Percentiles rank a stretch among this genome's conserved stretches.
phyloP scores from a whole-genome alignment of 2,329 filamentous ascomycete genomes.

The Chaetomiaceae sp. region DNA sequence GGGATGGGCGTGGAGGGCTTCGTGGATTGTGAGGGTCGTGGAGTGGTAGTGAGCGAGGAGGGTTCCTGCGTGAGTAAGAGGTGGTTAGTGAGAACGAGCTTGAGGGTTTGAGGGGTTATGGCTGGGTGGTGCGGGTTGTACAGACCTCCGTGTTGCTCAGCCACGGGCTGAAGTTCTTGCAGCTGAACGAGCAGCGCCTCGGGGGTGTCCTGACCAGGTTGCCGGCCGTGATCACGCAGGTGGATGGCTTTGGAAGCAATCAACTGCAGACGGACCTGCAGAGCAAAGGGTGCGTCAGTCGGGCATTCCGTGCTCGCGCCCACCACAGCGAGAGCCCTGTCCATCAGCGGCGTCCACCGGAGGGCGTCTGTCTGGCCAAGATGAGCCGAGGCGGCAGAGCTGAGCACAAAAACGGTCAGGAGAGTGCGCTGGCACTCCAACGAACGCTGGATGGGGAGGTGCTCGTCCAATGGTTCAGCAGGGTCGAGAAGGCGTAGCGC shows the following conservation, averaged over 20 bases:
- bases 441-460: neutral
- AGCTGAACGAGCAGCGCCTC: slow-evolving; percentile 23
- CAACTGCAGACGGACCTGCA: slow-evolving; percentile 36
- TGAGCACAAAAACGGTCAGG: neutral
- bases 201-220: neutral
- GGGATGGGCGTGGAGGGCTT: slow-evolving; percentile 25
- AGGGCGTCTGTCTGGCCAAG: neutral
- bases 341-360: neutral
- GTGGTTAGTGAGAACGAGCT: slow-evolving; percentile 23
- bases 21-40: slow-evolving; percentile 19
- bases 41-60: slow-evolving; percentile 11
- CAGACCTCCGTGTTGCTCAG: slow-evolving; percentile 26
- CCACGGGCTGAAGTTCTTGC: slow-evolving; percentile 27
- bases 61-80: neutral
- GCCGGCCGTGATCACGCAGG: slow-evolving; percentile 28
- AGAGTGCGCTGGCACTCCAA: neutral
- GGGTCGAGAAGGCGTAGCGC: neutral
- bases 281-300: slow-evolving; percentile 30
- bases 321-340: neutral
- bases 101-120: slow-evolving; percentile 26
- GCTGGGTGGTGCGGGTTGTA: no score
- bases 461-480: no score
- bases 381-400: neutral
- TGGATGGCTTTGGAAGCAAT: slow-evolving; percentile 31
- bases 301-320: slow-evolving; percentile 15